These are phyloP conservation scores for Erodium maritimum DNA, from an alignment of 345 rosid genomes.

Conservation along the genomic window DNA sequence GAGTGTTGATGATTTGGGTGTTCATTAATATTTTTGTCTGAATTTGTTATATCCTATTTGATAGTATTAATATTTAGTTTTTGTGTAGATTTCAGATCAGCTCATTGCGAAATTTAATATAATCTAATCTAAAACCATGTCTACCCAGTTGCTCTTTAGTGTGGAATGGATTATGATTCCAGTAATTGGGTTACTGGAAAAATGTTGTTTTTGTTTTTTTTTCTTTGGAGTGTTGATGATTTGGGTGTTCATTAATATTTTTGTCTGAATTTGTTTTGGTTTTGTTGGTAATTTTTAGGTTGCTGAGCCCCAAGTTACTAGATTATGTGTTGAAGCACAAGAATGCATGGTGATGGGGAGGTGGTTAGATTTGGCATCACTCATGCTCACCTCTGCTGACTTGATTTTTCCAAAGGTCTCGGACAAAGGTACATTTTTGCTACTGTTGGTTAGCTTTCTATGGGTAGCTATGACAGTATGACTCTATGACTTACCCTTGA, in stretches of 20 bases:
- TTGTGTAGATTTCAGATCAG: too few species aligned
- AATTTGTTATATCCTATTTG: too few species aligned
- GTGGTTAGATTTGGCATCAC: slow-evolving; percentile 71
- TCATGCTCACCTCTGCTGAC: slow-evolving; percentile 88
- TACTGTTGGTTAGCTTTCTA: not conserved
- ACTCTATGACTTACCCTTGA: not conserved
- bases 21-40: not conserved
- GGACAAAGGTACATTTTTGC: slow-evolving; percentile 62
- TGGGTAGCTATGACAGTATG: not conserved
- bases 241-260: not conserved
- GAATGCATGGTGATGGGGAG: slow-evolving; percentile 46
- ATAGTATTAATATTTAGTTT: too few species aligned
- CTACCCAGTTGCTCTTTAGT: too few species aligned
- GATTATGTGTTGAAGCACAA: slow-evolving; percentile 75
- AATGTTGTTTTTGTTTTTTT: too few species aligned
- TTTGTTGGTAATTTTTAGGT: slow-evolving; percentile 24
- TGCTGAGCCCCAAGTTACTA: slow-evolving; percentile 60
- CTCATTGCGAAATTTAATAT: too few species aligned
- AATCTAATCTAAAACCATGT: too few species aligned
- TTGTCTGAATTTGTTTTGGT: not conserved
- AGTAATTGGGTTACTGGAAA: too few species aligned
- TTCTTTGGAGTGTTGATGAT: too few species aligned
- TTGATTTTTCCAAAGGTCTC: slow-evolving; percentile 75
- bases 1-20: not conserved
- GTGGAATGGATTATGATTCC: too few species aligned